A percentile compares a stretch with the other conserved stretches of the same genome.
Evolutionary conservation across 139 green algal genomes (phyloP).

Genomic region (Micromonas pusilla): DNA sequence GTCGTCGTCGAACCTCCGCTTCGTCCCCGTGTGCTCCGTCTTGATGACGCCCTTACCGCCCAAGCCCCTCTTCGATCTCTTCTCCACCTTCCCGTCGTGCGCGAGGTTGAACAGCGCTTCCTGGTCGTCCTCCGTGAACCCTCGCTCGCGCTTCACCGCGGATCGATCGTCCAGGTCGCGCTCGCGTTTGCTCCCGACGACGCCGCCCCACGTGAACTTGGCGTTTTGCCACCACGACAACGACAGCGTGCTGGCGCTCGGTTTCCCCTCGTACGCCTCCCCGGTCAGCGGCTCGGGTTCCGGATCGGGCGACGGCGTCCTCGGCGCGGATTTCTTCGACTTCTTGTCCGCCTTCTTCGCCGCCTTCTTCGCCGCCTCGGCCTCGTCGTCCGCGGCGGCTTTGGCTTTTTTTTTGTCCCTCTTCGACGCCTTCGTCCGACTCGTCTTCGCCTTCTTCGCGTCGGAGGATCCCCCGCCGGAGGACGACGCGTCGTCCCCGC

Average conservation of each 20-base stretch:
- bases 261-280: slow-evolving; percentile 17
- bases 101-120: slow-evolving; percentile 10
- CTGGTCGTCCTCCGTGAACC: slow-evolving; percentile 19
- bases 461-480: too few relatives aligned
- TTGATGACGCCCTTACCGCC: slow-evolving; percentile 14
- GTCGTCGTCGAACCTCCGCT: slow-evolving; percentile 3
- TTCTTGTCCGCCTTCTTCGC: slow-evolving; percentile 10
- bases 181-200: slow-evolving; percentile 13
- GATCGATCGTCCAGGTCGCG: neutral
- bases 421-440: neutral
- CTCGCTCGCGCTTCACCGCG: neutral
- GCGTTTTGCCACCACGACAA: neutral
- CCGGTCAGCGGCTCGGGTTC: neutral
- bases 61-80: slow-evolving; percentile 1
- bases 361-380: neutral
- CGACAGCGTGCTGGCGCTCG: neutral
- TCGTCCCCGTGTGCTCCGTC: neutral
- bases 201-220: slow-evolving; percentile 8
- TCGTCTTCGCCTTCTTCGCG: neutral
- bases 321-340: neutral
- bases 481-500: too few relatives aligned
- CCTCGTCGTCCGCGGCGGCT: neutral
- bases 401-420: neutral
- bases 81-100: neutral
- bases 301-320: neutral